A percentile compares a stretch with the other conserved stretches of the same genome.
These are phyloP conservation scores for Pseudonitzschia multiseries DNA, from an alignment of 108 stramenopile genomes.

Conservation along the genomic window DNA sequence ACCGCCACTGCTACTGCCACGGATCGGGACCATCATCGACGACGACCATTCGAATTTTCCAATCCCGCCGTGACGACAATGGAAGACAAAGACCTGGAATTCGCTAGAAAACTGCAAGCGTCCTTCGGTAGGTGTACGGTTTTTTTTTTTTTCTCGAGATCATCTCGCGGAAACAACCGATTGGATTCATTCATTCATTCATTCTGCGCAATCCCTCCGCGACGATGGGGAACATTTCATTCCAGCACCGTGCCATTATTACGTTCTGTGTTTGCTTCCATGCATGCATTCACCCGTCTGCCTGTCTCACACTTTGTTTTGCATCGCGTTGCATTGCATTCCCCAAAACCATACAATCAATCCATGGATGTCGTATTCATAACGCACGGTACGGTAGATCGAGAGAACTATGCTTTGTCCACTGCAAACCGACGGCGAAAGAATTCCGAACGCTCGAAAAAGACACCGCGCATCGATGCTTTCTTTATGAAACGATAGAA, in stretches of 20 bases:
- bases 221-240: too few species aligned
- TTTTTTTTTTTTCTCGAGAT: background rate
- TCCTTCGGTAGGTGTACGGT: slow-evolving; percentile 42
- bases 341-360: background rate
- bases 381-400: too few species aligned
- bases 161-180: too few species aligned
- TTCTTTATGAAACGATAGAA: slow-evolving; percentile 27
- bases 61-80: slow-evolving; percentile 9
- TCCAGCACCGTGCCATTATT: too few species aligned
- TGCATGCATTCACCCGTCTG: background rate
- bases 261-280: too few species aligned
- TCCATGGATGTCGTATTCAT: background rate
- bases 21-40: background rate
- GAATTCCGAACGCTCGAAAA: slow-evolving; percentile 1
- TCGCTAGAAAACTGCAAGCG: slow-evolving; percentile 69
- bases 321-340: too few species aligned
- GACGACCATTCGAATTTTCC: background rate
- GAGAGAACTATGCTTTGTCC: slow-evolving; percentile 39
- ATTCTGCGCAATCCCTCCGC: too few species aligned
- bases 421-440: slow-evolving; percentile 12
- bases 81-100: slow-evolving; percentile 50
- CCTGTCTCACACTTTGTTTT: background rate
- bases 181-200: too few species aligned
- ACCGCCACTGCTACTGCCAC: background rate
- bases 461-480: slow-evolving; percentile 26